Evolutionary conservation across 2,329 filamentous ascomycete species (phyloP), one percentile per base, ranked within the genome.

Genomic region (Diaporthe sp.): DNA sequence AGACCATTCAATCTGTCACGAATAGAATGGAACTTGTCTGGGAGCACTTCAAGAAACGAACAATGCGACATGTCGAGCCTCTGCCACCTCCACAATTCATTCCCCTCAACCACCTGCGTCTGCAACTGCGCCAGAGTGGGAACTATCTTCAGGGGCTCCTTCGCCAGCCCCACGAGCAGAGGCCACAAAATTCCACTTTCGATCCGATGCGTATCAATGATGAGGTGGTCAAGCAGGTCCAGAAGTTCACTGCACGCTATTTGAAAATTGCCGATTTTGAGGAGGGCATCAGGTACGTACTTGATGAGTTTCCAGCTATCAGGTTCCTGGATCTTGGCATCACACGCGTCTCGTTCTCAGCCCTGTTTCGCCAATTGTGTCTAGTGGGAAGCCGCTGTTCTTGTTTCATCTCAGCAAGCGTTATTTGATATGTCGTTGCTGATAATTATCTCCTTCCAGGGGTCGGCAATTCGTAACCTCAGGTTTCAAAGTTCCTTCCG

Each of bases 121-220:
- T 90, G 0, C 80, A 80, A 0, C 82, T 90, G 2, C 80, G 78
- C 1, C 87, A 87, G 28, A 89, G 88, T 67, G 77, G 81, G 0
- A 7, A 9, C 1, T 84, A 85, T 39, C 75, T 87, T 1, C 73
- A 81, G 6, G 39, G 73, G 0, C 72, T 78, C 1, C 61, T 80
- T 17, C 15, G 19, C 15, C 75, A 80, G 7, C 67, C 39, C 25
- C 39, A n/a, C 1, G 42, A 31, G 10, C 37, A 28, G 2, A 53
- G 17, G 10, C 19, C 49, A 17, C 25, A 58, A 31, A 31, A 31
- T 3, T 31, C 28, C 4, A 31, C 28, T 31, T 31, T 31, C 28
- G 28, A 31, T 31, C 28, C 28, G 28, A 31, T 4, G 28, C 28
- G 28, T 31, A 31, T 76, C 61, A 34, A 34, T 0, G 74, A 76